Conservation (phyloP, 352 stramenopile species). For the Globisporangium cederbergense region DNA sequence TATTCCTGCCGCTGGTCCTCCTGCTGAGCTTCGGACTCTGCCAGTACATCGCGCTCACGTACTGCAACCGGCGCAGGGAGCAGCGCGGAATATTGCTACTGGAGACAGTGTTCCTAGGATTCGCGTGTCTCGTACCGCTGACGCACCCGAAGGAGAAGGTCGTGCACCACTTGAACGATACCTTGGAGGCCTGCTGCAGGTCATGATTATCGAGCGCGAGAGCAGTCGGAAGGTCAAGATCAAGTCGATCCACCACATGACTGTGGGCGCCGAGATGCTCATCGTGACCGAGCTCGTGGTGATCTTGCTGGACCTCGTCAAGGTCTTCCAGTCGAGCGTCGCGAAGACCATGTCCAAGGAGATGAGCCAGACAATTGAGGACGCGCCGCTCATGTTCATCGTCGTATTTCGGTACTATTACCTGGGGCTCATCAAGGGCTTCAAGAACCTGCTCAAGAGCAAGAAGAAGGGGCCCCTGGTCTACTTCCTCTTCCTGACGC, state of each 20-base stretch:
- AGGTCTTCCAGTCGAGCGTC: conserved; percentile 7
- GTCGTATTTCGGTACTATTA: conserved; percentile 43
- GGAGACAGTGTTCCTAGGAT: conserved; percentile 11
- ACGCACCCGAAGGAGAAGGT: conserved; percentile 17
- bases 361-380: conserved; percentile 21
- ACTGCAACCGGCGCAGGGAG: conserved; percentile 27
- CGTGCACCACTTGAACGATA: conserved; percentile 27
- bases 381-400: conserved; percentile 24
- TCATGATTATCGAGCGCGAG: no score
- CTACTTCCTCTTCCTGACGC: conserved; percentile 30
- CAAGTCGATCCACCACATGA: conserved; percentile 13
- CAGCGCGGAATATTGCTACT: conserved; percentile 16
- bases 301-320: conserved; percentile 10
- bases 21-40: conserved; percentile 39
- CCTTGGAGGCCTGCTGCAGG: conserved; percentile 19
- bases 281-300: conserved; percentile 16
- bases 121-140: conserved; percentile 20
- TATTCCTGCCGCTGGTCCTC: conserved; percentile 24
- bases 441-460: conserved; percentile 21
- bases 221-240: conserved; percentile 24
- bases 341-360: background rate
- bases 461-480: conserved; percentile 25
- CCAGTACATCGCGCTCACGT: conserved; percentile 33
- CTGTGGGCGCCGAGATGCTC: conserved; percentile 13
- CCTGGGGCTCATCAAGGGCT: conserved; percentile 24